Conservation (phyloP, 352 stramenopile species). For the Globisporangium carolinianum region DNA sequence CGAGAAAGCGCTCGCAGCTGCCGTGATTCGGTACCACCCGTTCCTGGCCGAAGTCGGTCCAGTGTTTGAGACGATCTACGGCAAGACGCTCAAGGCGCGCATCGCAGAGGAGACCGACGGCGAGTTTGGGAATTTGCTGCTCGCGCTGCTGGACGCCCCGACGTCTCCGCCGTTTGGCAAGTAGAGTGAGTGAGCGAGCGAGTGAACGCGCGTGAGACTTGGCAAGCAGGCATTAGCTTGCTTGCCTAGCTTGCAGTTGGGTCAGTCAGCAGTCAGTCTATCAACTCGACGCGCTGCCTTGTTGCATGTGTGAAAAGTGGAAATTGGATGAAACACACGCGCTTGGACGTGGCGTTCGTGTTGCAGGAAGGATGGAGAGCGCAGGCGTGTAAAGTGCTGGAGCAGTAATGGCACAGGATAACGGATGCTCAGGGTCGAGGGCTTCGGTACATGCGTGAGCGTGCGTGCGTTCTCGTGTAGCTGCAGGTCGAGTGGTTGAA, state of each 20-base stretch:
- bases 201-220: background rate
- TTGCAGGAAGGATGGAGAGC: no score
- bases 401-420: no score
- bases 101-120: constrained; percentile 44
- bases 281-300: no score
- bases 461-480: no score
- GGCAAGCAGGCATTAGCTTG: background rate
- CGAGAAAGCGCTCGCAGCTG: constrained; percentile 47
- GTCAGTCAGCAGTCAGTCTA: background rate
- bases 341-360: no score
- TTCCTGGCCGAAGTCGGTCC: constrained; percentile 45
- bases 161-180: constrained; percentile 5
- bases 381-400: no score
- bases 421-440: no score
- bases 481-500: no score
- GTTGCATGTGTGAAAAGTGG: no score
- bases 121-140: constrained; percentile 56
- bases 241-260: background rate
- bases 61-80: constrained; percentile 53
- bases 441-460: no score
- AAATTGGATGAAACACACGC: no score
- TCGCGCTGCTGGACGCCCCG: constrained; percentile 45
- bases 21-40: constrained; percentile 65
- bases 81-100: constrained; percentile 50
- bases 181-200: background rate